These are phyloP conservation scores for Scytalidium sp. DNA, from an alignment of 2,329 filamentous ascomycete genomes.

Conservation along the genomic window DNA sequence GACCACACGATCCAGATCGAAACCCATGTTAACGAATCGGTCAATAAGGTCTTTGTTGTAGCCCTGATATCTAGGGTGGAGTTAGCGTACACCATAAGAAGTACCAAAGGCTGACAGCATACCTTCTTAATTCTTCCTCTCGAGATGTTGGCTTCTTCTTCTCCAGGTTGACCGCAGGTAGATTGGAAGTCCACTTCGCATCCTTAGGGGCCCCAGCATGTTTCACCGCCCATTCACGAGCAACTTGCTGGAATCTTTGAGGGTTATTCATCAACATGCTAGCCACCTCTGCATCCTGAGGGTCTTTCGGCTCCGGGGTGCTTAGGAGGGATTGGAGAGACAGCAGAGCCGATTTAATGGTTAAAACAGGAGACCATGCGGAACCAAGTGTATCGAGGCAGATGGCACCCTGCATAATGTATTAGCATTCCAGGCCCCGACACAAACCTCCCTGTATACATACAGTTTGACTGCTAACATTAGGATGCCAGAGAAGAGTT, in stretches of 20 bases:
- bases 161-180: constrained; percentile 31
- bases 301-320: constrained; percentile 91
- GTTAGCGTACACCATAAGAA: constrained; percentile 10
- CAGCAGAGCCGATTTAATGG: constrained; percentile 91
- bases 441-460: constrained; percentile 31
- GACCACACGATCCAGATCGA: constrained; percentile 82
- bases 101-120: constrained; percentile 9
- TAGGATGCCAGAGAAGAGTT: constrained; percentile 96
- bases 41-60: constrained; percentile 84
- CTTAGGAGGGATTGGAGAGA: constrained; percentile 91
- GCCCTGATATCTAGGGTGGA: constrained; percentile 69
- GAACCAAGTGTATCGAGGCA: constrained; percentile 88
- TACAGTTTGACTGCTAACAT: constrained; percentile 91
- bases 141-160: constrained; percentile 17
- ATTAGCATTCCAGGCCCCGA: constrained; percentile 21
- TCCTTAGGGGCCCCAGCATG: constrained; percentile 72
- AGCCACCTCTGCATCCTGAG: constrained; percentile 94
- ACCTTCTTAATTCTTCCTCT: constrained; percentile 23
- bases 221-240: constrained; percentile 85
- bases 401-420: constrained; percentile 72
- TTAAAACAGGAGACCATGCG: constrained; percentile 94
- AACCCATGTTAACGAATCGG: constrained; percentile 87
- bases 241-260: constrained; percentile 74
- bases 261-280: constrained; percentile 81
- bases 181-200: constrained; percentile 43